Evolutionary conservation across 768 basidiomycete genomes (phyloP).

Genomic region (Sistotremastrum niveocremeum): DNA sequence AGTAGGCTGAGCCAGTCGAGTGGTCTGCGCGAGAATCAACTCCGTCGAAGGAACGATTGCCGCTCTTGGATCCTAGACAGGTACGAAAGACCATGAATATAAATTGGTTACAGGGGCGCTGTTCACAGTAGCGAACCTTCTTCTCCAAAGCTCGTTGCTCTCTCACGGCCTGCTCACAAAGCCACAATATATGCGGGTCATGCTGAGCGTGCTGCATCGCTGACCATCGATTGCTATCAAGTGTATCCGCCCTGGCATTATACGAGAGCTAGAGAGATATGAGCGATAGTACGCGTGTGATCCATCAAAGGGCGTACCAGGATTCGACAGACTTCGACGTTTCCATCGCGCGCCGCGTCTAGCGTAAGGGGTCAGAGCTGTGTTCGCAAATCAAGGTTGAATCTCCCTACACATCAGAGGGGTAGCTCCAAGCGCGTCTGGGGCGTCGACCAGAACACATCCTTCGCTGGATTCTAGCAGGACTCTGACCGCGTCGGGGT

Average conservation of each 20-base stretch:
- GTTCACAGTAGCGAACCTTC: constrained; percentile 37
- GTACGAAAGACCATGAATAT: too few species aligned
- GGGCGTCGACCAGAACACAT: constrained; percentile 55
- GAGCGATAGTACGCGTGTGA: not conserved
- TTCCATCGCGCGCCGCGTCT: constrained; percentile 72
- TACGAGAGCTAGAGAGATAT: constrained; percentile 37
- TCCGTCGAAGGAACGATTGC: too few species aligned
- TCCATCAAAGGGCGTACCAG: constrained; percentile 32
- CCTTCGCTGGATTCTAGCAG: constrained; percentile 52
- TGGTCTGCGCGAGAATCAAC: too few species aligned
- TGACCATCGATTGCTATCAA: constrained; percentile 59
- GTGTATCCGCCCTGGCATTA: constrained; percentile 60
- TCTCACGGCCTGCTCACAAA: constrained; percentile 55
- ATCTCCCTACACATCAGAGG: constrained; percentile 66
- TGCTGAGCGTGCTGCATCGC: constrained; percentile 53
- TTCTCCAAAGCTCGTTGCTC: constrained; percentile 46
- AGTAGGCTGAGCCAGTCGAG: too few species aligned
- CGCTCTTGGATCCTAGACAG: too few species aligned
- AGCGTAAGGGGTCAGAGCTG: constrained; percentile 4
- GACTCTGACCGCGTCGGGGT: constrained; percentile 41
- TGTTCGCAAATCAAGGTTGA: not conserved
- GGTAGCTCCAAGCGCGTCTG: constrained; percentile 64
- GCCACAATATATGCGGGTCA: constrained; percentile 53
- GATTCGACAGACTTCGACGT: constrained; percentile 47
- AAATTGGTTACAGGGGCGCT: too few species aligned